Percentiles rank a stretch among this genome's conserved stretches.
Evolutionary conservation across 805 yeast genomes (phyloP).

Genomic region (Henningerozyma blattae): DNA sequence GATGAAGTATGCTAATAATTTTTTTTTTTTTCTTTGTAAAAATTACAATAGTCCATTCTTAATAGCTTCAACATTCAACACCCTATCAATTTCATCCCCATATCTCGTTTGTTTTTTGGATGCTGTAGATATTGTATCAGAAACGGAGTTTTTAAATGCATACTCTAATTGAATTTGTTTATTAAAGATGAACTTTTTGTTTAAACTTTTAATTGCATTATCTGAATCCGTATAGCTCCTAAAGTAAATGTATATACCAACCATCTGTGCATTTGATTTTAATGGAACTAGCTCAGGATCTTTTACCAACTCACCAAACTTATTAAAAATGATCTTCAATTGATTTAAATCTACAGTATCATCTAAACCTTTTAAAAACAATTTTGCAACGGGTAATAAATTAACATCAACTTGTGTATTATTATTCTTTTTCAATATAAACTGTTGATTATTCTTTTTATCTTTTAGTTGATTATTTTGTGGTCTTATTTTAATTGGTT

Average conservation of each 20-base stretch:
- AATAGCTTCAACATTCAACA: slow-evolving; percentile 53
- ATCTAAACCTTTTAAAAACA: slow-evolving; percentile 60
- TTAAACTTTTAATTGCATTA: slow-evolving; percentile 53
- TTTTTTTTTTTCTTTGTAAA: too few species aligned
- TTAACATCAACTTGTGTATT: background rate
- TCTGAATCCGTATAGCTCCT: slow-evolving; percentile 60
- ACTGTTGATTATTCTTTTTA: too few species aligned
- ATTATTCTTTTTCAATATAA: background rate
- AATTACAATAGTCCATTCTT: slow-evolving; percentile 23
- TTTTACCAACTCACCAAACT: slow-evolving; percentile 51
- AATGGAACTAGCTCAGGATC: slow-evolving; percentile 32
- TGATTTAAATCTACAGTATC: slow-evolving; percentile 50
- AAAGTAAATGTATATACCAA: slow-evolving; percentile 57
- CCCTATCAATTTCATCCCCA: slow-evolving; percentile 71
- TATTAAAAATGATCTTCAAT: slow-evolving; percentile 38
- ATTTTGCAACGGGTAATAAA: slow-evolving; percentile 47
- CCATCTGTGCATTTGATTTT: slow-evolving; percentile 34
- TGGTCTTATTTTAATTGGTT: background rate
- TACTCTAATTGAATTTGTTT: slow-evolving; percentile 48
- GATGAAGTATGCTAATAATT: too few species aligned
- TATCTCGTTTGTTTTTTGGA: slow-evolving; percentile 41
- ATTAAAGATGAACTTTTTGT: slow-evolving; percentile 61
- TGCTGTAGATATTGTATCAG: too few species aligned
- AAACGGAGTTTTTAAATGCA: slow-evolving; percentile 68
- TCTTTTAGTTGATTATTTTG: background rate